A percentile compares a stretch with the other conserved stretches of the same genome.
These are phyloP conservation scores for Guyanaporus albipodus DNA, from an alignment of 768 basidiomycete genomes.

Conservation along the genomic window DNA sequence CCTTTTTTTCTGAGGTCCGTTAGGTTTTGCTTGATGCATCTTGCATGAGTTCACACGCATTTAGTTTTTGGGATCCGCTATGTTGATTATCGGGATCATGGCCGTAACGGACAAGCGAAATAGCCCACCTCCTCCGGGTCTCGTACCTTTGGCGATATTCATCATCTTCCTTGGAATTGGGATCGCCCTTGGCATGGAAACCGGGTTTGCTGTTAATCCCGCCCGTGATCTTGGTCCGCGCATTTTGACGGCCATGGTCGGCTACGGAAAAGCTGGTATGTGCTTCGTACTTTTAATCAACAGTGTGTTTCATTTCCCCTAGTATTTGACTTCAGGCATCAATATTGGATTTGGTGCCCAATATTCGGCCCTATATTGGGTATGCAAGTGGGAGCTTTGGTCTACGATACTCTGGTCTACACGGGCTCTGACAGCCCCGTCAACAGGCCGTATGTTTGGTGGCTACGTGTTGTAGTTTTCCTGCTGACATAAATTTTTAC, in stretches of 20 bases:
- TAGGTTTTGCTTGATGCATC: not conserved
- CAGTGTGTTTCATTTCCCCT: not conserved
- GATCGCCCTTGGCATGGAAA: conserved; percentile 57
- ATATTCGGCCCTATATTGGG: conserved; percentile 58
- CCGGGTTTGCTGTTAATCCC: conserved; percentile 64
- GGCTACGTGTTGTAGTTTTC: not conserved
- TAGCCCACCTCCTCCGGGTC: conserved; percentile 42
- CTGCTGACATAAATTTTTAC: not conserved
- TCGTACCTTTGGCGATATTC: conserved; percentile 55
- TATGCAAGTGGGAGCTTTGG: conserved; percentile 46
- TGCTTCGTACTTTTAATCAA: conserved; percentile 22
- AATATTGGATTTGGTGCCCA: conserved; percentile 76
- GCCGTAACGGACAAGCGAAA: conserved; percentile 53
- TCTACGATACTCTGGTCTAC: conserved; percentile 60
- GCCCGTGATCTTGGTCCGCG: conserved; percentile 72
- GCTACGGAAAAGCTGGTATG: conserved; percentile 53
- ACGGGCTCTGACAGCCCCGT: conserved; percentile 51
- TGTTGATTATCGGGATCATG: conserved; percentile 53
- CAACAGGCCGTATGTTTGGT: conserved; percentile 45
- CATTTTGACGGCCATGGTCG: conserved; percentile 65
- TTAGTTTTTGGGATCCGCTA: conserved; percentile 52
- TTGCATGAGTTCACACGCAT: not conserved
- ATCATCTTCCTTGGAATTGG: conserved; percentile 58
- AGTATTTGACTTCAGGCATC: conserved; percentile 37
- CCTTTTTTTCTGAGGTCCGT: conserved; percentile 44